phyloP scores from a whole-genome alignment of 2,329 filamentous ascomycete species.

The Albophoma yamanashiensis region DNA sequence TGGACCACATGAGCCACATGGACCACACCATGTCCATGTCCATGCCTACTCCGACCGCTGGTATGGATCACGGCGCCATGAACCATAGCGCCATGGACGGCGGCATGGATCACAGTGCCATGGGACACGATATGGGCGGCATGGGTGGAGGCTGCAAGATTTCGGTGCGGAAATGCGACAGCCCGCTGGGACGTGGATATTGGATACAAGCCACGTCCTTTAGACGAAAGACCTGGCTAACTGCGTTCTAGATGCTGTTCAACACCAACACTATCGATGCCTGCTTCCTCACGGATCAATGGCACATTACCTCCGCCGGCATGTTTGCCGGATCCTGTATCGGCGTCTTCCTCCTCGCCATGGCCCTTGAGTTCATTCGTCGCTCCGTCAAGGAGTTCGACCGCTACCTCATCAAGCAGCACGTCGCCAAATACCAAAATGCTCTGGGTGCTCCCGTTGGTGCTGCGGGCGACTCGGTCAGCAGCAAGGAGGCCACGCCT shows the following conservation, averaged over 20 bases:
- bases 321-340: constrained; percentile 77
- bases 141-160: constrained; percentile 26
- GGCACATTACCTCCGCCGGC: constrained; percentile 58
- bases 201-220: no score
- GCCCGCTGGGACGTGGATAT: neutral
- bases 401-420: constrained; percentile 47
- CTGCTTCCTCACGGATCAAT: constrained; percentile 57
- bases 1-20: neutral
- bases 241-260: constrained; percentile 56
- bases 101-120: constrained; percentile 4
- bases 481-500: constrained; percentile 10
- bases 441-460: constrained; percentile 4
- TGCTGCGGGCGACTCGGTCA: constrained; percentile 8
- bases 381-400: constrained; percentile 65
- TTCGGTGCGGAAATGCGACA: constrained; percentile 10
- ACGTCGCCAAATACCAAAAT: constrained; percentile 22
- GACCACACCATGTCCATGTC: constrained; percentile 3
- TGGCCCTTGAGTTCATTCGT: constrained; percentile 62
- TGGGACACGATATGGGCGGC: constrained; percentile 4
- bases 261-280: constrained; percentile 66
- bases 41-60: constrained; percentile 2
- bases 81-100: constrained; percentile 5
- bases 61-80: constrained; percentile 7
- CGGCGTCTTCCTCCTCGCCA: constrained; percentile 63
- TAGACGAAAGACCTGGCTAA: neutral